A percentile compares a stretch with the other conserved stretches of the same genome.
phyloP scores from a whole-genome alignment of 1,139 yeast genomes.

The Geotrichum klebahnii region DNA sequence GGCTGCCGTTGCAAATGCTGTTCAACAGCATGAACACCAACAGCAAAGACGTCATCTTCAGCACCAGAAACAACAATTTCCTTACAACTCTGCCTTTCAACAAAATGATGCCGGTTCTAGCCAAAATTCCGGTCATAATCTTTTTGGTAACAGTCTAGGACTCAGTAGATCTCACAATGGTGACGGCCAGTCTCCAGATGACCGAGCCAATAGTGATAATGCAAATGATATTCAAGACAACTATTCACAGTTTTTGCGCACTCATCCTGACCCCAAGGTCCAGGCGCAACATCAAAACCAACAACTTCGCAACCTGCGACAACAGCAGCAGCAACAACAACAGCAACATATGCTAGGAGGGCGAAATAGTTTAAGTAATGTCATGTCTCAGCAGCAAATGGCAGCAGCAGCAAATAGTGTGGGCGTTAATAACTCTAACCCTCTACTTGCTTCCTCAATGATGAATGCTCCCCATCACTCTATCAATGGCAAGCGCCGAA shows the following conservation, averaged over 20 bases:
- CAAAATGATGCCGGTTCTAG: conserved; percentile 3
- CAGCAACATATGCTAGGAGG: conserved; percentile 11
- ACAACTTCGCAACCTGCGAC: conserved; percentile 7
- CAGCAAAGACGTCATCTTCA: conserved; percentile 3
- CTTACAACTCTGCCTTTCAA: conserved; percentile 4
- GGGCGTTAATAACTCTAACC: not conserved
- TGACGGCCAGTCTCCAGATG: not conserved
- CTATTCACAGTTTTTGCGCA: conserved; percentile 14
- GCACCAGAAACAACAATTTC: conserved; percentile 3
- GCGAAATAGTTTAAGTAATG: not conserved
- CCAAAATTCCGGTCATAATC: conserved; percentile 6
- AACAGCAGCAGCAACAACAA: conserved; percentile 13
- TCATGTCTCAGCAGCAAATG: conserved; percentile 6
- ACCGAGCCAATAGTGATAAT: conserved; percentile 1
- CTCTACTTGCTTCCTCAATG: conserved; percentile 5
- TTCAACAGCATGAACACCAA: conserved; percentile 7
- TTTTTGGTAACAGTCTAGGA: conserved; percentile 5
- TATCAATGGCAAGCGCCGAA: conserved; percentile 33
- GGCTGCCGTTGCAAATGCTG: conserved; percentile 10
- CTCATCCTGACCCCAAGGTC: conserved; percentile 12
- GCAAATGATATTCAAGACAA: conserved; percentile 11
- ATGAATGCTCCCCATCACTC: conserved; percentile 22
- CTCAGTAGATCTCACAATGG: conserved; percentile 4
- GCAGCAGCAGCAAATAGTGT: conserved; percentile 3
- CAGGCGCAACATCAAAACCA: conserved; percentile 3